Evolutionary conservation across 306 rosid species (phyloP).

Genomic region (Cucurbita pepo): DNA sequence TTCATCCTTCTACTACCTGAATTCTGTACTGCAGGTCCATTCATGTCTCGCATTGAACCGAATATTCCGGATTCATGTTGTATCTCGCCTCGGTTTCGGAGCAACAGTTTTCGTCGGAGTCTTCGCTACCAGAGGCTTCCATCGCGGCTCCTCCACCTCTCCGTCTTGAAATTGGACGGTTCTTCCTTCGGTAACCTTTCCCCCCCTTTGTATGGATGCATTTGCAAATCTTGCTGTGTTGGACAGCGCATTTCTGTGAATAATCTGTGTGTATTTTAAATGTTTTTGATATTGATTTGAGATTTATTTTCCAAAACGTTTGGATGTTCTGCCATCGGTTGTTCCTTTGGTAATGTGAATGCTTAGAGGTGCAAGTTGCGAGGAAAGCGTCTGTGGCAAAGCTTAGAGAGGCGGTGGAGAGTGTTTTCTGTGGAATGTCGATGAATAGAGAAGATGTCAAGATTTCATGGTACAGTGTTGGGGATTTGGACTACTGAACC

Average conservation of each 20-base stretch:
- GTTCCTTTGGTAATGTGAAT: not conserved
- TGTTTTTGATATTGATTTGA: not conserved
- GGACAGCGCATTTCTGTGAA: not conserved
- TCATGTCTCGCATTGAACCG: not conserved
- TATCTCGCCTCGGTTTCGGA: not conserved
- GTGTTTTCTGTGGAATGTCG: conserved; percentile 19
- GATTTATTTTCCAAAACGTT: not conserved
- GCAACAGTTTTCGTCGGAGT: conserved; percentile 6
- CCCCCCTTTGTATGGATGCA: not conserved
- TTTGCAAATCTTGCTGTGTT: not conserved
- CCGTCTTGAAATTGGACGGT: conserved; percentile 34
- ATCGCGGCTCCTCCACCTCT: conserved; percentile 22
- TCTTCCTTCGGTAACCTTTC: conserved; percentile 25
- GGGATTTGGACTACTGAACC: not conserved
- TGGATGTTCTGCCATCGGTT: not conserved
- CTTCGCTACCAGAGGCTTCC: conserved; percentile 20
- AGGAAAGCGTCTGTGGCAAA: conserved; percentile 27
- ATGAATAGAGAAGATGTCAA: conserved; percentile 4
- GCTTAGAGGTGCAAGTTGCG: conserved; percentile 18
- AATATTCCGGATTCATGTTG: not conserved
- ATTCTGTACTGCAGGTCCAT: not conserved
- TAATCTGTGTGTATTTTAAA: not conserved
- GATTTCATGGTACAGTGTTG: conserved; percentile 27
- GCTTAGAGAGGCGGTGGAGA: conserved; percentile 33
- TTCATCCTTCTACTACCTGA: not conserved